Base-by-base conservation (phyloP, 805 yeast genomes). In the Suhomyces kilbournensis region DNA sequence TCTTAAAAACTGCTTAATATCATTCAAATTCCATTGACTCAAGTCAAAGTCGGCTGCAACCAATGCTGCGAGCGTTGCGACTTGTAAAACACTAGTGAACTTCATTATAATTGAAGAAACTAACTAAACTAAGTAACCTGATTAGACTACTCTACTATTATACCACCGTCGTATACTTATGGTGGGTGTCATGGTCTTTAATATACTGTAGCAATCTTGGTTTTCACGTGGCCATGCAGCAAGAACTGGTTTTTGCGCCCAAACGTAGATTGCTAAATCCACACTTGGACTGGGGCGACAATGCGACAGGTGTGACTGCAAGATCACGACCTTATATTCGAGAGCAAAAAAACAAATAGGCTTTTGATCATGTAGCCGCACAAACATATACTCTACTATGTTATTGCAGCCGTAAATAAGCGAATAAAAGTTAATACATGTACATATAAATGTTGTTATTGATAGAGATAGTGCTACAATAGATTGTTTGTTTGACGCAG, bases 1-100 rank as follows among this genome's bases (percentile, higher is more conserved):
- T 14, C 50, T 46, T 40, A 69, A 62, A 45, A 69, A 69, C 25
- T 67, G 65, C 45, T 64, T 60, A 22, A 68, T 46, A 46, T 69
- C 74, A 57, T 48, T 51, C 9, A 43, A n/a, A 25, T 47, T 51
- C 53, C 53, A 51, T 6, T 35, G 19, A 14, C 43, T 25, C 25
- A 50, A 25, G 35, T 48, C 47, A 25, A 30, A 17, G 14, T 42
- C 53, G 34, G 50, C 42, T 19, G 50, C 50, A 15, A 20, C 48
- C 15, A 32, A 15, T 7, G 40, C 19, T 6, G 40, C 48, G 7
- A 42, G 7, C 22, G 47, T 34, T 15, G 52, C 49, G 6, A 45
- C 19, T n/a, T 10, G 19, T 10, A 40, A 10, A 12, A 35, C 30
- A 14, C 7, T 46, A 7, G 20, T 34, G 7, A 46, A 35, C 32